A percentile compares a stretch with the other conserved stretches of the same genome.
Conservation (phyloP, 2,329 filamentous ascomycete species). For the Penicillium paneum region DNA sequence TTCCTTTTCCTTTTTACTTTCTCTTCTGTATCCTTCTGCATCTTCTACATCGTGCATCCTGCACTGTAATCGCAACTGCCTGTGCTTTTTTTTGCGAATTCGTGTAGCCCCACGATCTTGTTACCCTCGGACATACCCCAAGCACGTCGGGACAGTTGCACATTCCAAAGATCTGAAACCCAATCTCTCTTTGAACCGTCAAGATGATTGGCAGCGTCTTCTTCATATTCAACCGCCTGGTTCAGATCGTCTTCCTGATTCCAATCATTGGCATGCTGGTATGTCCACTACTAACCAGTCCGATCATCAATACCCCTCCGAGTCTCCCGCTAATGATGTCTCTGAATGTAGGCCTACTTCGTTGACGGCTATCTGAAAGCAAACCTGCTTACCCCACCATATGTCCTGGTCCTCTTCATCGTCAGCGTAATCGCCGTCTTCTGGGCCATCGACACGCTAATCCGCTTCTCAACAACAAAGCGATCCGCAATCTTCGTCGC, state of each 20-base stretch:
- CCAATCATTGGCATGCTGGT: constrained; percentile 62
- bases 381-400: constrained; percentile 58
- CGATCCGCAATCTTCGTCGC: constrained; percentile 60
- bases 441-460: constrained; percentile 60
- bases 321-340: background rate
- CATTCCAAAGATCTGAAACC: constrained; percentile 22
- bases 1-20: constrained; percentile 7
- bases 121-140: constrained; percentile 3
- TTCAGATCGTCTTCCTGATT: constrained; percentile 61
- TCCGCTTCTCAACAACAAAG: constrained; percentile 58
- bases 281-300: constrained; percentile 18
- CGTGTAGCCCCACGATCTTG: constrained; percentile 6
- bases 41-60: constrained; percentile 9
- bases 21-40: constrained; percentile 7
- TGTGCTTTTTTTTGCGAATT: constrained; percentile 8
- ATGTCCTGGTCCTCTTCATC: constrained; percentile 64
- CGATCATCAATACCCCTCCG: background rate
- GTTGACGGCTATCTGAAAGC: constrained; percentile 57
- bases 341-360: constrained; percentile 51
- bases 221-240: constrained; percentile 60
- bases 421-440: constrained; percentile 59
- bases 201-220: constrained; percentile 54
- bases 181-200: background rate
- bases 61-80: constrained; percentile 10
- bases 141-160: constrained; percentile 2